A percentile compares a stretch with the other conserved stretches of the same genome.
Evolutionary conservation across 2,329 filamentous ascomycete genomes (phyloP).

Genomic region (Fusarium ramigenum): DNA sequence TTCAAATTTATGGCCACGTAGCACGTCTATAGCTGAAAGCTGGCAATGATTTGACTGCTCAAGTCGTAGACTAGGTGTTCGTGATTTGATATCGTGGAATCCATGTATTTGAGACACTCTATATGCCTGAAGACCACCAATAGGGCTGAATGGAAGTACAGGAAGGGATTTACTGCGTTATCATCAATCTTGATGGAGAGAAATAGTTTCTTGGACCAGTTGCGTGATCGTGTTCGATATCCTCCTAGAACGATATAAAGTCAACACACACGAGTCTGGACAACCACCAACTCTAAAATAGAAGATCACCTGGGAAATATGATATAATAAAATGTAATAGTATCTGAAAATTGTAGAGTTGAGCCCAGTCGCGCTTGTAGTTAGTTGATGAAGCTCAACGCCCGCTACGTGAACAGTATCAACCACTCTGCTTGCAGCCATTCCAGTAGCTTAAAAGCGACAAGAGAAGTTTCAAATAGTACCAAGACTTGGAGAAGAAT

Average conservation of each 20-base stretch:
- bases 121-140: rapidly evolving
- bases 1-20: background rate
- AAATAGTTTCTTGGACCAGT: background rate
- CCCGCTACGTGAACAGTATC: no score
- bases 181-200: rapidly evolving
- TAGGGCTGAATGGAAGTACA: rapidly evolving
- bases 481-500: background rate
- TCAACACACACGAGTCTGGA: background rate
- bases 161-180: background rate
- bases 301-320: rapidly evolving
- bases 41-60: no score
- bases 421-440: background rate
- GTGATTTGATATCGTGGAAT: background rate
- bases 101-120: background rate
- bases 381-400: background rate
- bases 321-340: rapidly evolving
- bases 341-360: background rate
- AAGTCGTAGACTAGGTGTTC: background rate
- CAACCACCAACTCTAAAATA: rapidly evolving
- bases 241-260: background rate
- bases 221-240: no score
- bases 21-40: background rate
- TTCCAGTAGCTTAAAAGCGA: no score
- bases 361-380: background rate
- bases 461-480: background rate